Evolutionary conservation across 495 filamentous ascomycete species (phyloP).

Genomic region (Podospora australis): DNA sequence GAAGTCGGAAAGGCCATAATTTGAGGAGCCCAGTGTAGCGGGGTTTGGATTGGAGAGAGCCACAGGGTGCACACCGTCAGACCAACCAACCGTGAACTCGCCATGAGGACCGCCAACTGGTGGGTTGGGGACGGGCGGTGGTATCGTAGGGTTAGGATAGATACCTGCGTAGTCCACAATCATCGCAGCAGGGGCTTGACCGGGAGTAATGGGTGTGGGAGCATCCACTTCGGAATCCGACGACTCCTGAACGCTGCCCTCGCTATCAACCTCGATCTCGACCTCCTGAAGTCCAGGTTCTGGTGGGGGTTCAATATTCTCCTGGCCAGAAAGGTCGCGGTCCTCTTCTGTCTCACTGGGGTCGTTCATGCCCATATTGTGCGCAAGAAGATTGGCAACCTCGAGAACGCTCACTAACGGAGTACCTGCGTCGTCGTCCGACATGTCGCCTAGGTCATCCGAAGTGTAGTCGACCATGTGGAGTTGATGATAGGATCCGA

Average conservation of each 20-base stretch:
- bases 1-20: conserved; percentile 25
- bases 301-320: too few relatives aligned
- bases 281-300: too few relatives aligned
- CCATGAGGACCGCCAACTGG: too few relatives aligned
- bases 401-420: conserved; percentile 16
- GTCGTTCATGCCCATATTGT: conserved; percentile 15
- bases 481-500: not conserved
- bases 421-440: conserved; percentile 14
- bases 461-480: not conserved
- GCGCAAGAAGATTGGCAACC: conserved; percentile 13
- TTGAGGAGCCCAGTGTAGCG: conserved; percentile 20
- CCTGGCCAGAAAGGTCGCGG: not conserved
- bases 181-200: not conserved
- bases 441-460: conserved; percentile 14
- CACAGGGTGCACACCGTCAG: conserved; percentile 11
- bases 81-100: conserved; percentile 8
- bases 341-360: conserved; percentile 5
- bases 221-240: too few relatives aligned
- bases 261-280: not conserved
- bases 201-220: not conserved
- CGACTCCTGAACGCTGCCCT: too few relatives aligned
- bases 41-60: conserved; percentile 18
- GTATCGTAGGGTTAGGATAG: not conserved
- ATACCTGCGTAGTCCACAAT: not conserved
- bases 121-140: not conserved